Percentiles rank a stretch among this genome's conserved stretches.
phyloP scores from a whole-genome alignment of 257 asterid species.

The Apocynum venetum region DNA sequence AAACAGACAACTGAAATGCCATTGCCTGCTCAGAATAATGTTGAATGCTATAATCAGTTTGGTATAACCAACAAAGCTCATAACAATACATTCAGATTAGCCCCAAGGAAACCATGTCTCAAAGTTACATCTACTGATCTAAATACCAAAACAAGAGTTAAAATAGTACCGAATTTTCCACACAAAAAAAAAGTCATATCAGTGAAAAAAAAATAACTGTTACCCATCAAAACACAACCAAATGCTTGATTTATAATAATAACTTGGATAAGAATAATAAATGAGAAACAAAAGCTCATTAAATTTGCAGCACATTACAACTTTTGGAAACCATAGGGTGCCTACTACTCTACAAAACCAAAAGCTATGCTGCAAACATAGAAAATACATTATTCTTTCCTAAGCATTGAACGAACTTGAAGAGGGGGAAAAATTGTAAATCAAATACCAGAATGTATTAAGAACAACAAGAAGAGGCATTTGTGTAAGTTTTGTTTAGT shows the following conservation, averaged over 20 bases:
- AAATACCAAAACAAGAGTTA: no score
- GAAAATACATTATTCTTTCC: neutral
- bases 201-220: neutral
- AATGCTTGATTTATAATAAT: neutral
- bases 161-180: no score
- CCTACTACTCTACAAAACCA: slow-evolving; percentile 3
- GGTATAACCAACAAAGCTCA: no score
- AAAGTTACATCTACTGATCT: no score
- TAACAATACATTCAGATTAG: no score
- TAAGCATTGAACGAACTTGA: neutral
- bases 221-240: neutral
- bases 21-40: no score
- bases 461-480: neutral
- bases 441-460: neutral
- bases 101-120: no score
- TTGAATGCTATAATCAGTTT: no score
- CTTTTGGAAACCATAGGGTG: neutral
- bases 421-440: neutral
- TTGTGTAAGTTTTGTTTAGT: slow-evolving; percentile 23
- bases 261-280: neutral
- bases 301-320: neutral
- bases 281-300: neutral
- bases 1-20: no score
- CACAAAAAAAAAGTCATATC: no score
- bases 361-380: neutral